Percentiles rank a stretch among this genome's conserved stretches.
Conservation (phyloP, 257 asterid species). For the Prunella vulgaris region DNA sequence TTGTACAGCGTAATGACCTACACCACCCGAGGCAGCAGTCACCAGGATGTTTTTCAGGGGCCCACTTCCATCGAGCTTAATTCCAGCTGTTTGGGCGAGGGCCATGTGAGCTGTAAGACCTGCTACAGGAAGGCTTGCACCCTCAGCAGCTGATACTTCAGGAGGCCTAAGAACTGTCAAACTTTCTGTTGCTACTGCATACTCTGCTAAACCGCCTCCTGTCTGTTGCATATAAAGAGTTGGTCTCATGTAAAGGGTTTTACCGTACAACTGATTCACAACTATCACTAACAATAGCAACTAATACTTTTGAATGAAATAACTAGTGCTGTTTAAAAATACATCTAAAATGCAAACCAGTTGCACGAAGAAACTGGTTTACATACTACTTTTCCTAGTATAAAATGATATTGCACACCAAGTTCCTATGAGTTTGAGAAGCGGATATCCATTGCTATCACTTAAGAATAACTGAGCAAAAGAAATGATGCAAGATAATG, state of each 20-base stretch:
- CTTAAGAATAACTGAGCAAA: too few relatives aligned
- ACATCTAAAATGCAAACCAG: too few relatives aligned
- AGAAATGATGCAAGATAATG: neutral
- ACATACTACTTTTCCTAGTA: too few relatives aligned
- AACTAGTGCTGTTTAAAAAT: too few relatives aligned
- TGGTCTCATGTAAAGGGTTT: neutral
- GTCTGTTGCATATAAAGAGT: conserved; percentile 23
- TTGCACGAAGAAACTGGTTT: too few relatives aligned
- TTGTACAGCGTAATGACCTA: too few relatives aligned
- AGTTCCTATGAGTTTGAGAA: neutral
- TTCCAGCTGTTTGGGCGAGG: conserved; percentile 45
- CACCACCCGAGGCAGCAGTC: too few relatives aligned
- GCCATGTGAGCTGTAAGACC: conserved; percentile 58
- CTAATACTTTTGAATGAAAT: too few relatives aligned
- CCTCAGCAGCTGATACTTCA: conserved; percentile 59
- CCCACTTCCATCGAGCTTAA: conserved; percentile 46
- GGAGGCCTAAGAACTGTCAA: conserved; percentile 46
- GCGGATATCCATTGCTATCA: neutral
- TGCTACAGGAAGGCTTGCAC: conserved; percentile 48
- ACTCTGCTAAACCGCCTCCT: conserved; percentile 61
- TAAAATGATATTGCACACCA: too few relatives aligned
- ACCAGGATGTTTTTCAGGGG: conserved; percentile 49
- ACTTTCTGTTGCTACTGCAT: conserved; percentile 42
- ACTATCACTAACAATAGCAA: too few relatives aligned
- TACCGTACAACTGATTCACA: too few relatives aligned